Evolutionary conservation across 176 grass and related monocot species (phyloP), one percentile per base, ranked within the genome.

Genomic region (Neostapfia colusana): DNA sequence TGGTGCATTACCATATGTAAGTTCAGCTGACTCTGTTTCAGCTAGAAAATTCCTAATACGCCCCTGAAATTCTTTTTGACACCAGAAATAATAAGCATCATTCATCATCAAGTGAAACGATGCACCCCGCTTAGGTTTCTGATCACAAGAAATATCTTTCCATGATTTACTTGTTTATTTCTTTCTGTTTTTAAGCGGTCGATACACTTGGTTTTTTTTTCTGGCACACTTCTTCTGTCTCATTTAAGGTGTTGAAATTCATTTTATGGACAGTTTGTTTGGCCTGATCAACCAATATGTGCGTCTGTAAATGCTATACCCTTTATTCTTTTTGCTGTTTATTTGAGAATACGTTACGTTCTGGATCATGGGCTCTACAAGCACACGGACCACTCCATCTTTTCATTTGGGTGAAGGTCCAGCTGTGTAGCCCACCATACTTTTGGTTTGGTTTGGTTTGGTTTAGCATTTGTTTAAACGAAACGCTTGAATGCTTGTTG

Each of bases 41-140:
- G 48, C 76, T 41, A 66, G 77, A 49, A 64, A 12, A 42, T 64
- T 53, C 25, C 48, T 41, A 31, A 31, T 31, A 9, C 27, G 3
- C 57, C 38, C 14, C 4, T 82, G 38, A 46, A 65, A 73, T 75
- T 65, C n/a, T 84, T 71, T 81, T 71, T 49, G 1, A 71, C 46
- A 2, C 37, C 35, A 35, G 54, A 80, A 80, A 81, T 76, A 88
- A 81, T 36, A 67, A 82, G 51, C 21, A 69, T 10, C 67, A 73
- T 48, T 63, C 62, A 63, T 80, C 55, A 59, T 65, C 35, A 54
- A 50, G 28, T 50, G 64, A 76, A 88, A 75, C 62, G 74, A 87
- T 43, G 21, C 64, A 79, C 55, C 53, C 28, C 1, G 10, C 27
- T 27, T 67, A 11, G 4, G 12, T 58, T 65, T 44, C 23, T 5